Evolutionary conservation across 371 early-diverging fungal genomes (phyloP), one percentile per base, ranked within the genome.

Genomic region (Mortierella sp.): DNA sequence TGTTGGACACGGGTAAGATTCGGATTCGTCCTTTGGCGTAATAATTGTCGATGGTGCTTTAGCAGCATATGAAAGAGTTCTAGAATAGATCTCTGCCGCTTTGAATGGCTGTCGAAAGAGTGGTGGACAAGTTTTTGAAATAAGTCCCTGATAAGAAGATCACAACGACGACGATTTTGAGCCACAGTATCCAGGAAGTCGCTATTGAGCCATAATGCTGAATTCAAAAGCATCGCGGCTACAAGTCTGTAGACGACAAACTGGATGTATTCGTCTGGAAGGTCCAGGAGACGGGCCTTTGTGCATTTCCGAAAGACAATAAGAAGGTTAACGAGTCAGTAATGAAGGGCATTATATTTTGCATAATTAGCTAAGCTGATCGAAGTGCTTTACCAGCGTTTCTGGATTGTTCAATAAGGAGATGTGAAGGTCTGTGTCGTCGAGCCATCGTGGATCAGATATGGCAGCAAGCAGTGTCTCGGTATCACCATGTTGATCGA

Each of bases 11-110:
- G 37, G 37, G 37, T 14, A 34, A 14, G 1, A 34, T n/a, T n/a
- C n/a, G n/a, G n/a, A n/a, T n/a, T n/a, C n/a, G 37, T 14, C 37
- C 11, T 14, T 34, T 34, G 37, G 1, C 7, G 37, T 11, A 14
- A 34, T 34, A 34, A 43, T 32, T 67, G 59, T 28, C 72, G 55
- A 11, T 66, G 56, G 14, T 66, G 57, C 49, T 72, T 72, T 24
- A 72, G 32, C 4, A 72, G n/a, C 3, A 11, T 41, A n/a, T 72
- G 72, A 7, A 66, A 49, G 24, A 61, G 57, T 30, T 72, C 66
- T 28, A 72, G 37, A 17, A 61, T 59, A 5, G 60, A 30, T 17
- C 71, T 43, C 24, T 52, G 39, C 19, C 52, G 42, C 17, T 26
- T 15, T 28, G 34, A 41, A 23, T 23, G 24, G 14, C 32, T 4